phyloP scores from a whole-genome alignment of 139 green algal species.

The Closterium sp. region DNA sequence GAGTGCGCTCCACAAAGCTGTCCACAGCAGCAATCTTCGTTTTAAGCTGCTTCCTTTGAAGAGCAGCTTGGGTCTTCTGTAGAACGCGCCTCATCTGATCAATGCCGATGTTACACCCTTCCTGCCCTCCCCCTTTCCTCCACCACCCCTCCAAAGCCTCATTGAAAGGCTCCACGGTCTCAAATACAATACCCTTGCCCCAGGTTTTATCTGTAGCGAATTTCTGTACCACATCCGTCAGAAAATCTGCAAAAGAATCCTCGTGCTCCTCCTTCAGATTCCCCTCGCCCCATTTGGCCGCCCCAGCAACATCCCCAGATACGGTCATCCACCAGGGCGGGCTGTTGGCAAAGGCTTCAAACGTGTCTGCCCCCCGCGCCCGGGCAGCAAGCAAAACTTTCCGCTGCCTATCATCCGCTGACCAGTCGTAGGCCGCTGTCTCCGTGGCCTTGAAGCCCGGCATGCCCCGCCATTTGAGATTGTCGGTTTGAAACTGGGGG shows the following conservation, averaged over 20 bases:
- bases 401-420: conserved; percentile 32
- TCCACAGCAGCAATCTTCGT: background rate
- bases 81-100: conserved; percentile 35
- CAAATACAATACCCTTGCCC: conserved; percentile 14
- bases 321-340: conserved; percentile 53
- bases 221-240: conserved; percentile 35
- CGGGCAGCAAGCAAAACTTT: conserved; percentile 42
- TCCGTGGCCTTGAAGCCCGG: conserved; percentile 30
- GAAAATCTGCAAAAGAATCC: conserved; percentile 42
- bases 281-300: background rate
- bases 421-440: conserved; percentile 28
- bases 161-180: conserved; percentile 53
- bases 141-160: conserved; percentile 42
- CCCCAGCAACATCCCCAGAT: conserved; percentile 27
- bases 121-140: conserved; percentile 47
- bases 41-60: conserved; percentile 16
- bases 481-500: background rate
- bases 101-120: conserved; percentile 49
- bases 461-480: background rate
- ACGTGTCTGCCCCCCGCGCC: conserved; percentile 26
- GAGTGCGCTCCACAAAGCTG: background rate
- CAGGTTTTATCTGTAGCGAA: conserved; percentile 12
- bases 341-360: conserved; percentile 54
- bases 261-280: conserved; percentile 45
- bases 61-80: background rate